phyloP scores from a whole-genome alignment of 2,329 filamentous ascomycete genomes.

The Fusarium siculi region DNA sequence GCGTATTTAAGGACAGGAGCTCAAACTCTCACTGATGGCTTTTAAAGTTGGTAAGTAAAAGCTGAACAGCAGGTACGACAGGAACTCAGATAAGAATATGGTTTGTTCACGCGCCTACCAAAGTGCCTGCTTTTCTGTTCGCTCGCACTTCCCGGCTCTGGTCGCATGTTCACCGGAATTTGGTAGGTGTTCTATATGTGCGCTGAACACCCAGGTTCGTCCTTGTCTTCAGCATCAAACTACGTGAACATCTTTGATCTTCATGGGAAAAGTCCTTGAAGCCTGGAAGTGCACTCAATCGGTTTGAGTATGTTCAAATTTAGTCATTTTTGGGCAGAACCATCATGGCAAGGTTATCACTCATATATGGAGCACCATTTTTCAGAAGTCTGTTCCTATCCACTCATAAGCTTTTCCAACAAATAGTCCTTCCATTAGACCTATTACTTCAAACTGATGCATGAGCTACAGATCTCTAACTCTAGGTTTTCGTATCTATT shows the following conservation, averaged over 20 bases:
- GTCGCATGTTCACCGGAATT: too few species aligned
- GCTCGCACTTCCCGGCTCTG: neutral
- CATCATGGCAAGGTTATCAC: rapidly evolving
- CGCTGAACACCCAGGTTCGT: rapidly evolving
- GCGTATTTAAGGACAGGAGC: neutral
- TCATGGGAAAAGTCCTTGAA: rapidly evolving
- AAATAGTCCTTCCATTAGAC: too few species aligned
- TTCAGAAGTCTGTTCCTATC: too few species aligned
- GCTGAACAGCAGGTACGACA: neutral
- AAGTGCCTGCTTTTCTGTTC: neutral
- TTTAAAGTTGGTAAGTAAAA: neutral
- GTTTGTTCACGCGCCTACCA: neutral
- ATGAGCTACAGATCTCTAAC: too few species aligned
- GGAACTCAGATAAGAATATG: neutral
- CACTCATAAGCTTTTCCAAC: neutral
- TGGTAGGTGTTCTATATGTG: neutral
- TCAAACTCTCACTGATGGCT: too few species aligned
- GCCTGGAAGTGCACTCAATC: neutral
- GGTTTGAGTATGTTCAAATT: neutral
- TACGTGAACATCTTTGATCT: neutral
- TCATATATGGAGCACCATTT: rapidly evolving
- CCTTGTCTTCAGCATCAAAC: too few species aligned
- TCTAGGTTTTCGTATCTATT: too few species aligned
- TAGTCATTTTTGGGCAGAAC: neutral
- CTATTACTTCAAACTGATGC: too few species aligned